phyloP scores from a whole-genome alignment of 2,329 filamentous ascomycete genomes.

The Albifimbria verrucaria region DNA sequence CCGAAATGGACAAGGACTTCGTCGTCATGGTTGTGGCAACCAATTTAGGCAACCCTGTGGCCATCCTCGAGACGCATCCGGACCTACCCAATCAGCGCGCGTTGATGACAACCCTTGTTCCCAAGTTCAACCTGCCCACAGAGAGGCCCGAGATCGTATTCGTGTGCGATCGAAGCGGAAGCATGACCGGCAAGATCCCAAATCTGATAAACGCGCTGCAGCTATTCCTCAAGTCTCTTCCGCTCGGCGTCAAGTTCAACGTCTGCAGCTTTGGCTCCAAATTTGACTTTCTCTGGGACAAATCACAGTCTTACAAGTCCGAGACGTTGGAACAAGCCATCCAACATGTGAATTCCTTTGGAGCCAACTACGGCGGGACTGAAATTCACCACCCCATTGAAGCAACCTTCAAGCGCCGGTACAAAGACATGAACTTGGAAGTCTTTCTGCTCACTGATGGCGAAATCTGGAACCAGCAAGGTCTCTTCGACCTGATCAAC shows the following conservation, averaged over 20 bases:
- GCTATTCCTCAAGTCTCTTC: slow-evolving; percentile 64
- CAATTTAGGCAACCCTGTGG: slow-evolving; percentile 57
- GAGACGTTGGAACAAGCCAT: slow-evolving; percentile 40
- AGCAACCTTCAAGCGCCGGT: slow-evolving; percentile 38
- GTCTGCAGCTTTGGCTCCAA: slow-evolving; percentile 62
- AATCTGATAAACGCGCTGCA: slow-evolving; percentile 54
- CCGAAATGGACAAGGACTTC: slow-evolving; percentile 62
- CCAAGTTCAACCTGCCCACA: slow-evolving; percentile 61
- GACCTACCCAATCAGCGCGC: slow-evolving; percentile 59
- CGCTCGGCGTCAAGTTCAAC: slow-evolving; percentile 64
- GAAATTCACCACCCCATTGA: slow-evolving; percentile 46
- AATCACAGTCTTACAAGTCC: slow-evolving; percentile 44
- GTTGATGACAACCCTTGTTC: slow-evolving; percentile 68
- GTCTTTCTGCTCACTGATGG: slow-evolving; percentile 57
- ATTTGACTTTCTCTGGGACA: slow-evolving; percentile 43
- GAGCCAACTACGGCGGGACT: slow-evolving; percentile 50
- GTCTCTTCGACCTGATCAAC: slow-evolving; percentile 43
- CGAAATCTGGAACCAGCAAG: slow-evolving; percentile 45
- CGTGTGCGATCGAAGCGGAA: slow-evolving; percentile 68
- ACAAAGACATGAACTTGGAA: slow-evolving; percentile 46
- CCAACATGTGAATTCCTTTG: slow-evolving; percentile 37
- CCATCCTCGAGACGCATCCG: slow-evolving; percentile 64
- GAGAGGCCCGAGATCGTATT: slow-evolving; percentile 64
- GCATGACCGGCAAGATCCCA: slow-evolving; percentile 54
- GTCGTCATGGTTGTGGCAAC: slow-evolving; percentile 62